Evolutionary conservation across 495 filamentous ascomycete genomes (phyloP).

Genomic region (Neurospora pannonica): DNA sequence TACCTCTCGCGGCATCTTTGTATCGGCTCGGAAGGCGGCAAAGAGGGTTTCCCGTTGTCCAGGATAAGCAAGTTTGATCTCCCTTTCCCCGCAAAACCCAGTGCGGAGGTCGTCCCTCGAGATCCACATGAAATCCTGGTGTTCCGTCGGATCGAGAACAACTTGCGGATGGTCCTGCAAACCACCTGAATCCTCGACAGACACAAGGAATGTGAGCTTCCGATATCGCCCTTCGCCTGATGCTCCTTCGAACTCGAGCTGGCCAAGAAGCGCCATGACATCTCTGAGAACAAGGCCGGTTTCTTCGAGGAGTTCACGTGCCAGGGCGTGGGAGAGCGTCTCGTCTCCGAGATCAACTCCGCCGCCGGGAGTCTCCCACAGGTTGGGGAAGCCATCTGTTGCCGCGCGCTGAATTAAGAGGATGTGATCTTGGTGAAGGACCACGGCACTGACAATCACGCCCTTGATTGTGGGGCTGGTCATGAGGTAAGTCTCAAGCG

Average conservation of each 20-base stretch:
- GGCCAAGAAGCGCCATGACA: slow-evolving; percentile 22
- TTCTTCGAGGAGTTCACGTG: slow-evolving; percentile 44
- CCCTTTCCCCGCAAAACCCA: slow-evolving; percentile 14
- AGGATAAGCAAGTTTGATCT: slow-evolving; percentile 23
- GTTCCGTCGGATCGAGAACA: slow-evolving; percentile 23
- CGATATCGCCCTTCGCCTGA: slow-evolving; percentile 15
- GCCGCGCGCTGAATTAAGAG: slow-evolving; percentile 41
- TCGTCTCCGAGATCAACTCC: slow-evolving; percentile 32
- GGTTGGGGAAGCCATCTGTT: slow-evolving; percentile 32
- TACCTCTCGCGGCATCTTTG: not conserved
- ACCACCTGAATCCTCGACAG: slow-evolving; percentile 1
- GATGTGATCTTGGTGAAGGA: slow-evolving; percentile 21
- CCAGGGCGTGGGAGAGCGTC: slow-evolving; percentile 34
- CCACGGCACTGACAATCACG: slow-evolving; percentile 23
- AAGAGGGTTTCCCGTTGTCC: slow-evolving; percentile 14
- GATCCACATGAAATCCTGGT: slow-evolving; percentile 29
- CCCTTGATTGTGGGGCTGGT: slow-evolving; percentile 11
- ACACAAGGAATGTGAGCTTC: slow-evolving; percentile 27
- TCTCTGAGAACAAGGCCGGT: slow-evolving; percentile 28
- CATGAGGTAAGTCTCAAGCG: slow-evolving; percentile 14
- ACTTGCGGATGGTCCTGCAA: slow-evolving; percentile 16
- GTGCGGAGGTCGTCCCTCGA: slow-evolving; percentile 22
- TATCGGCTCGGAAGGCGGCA: slow-evolving; percentile 11
- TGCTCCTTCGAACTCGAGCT: slow-evolving; percentile 5
- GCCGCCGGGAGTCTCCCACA: slow-evolving; percentile 45